Percentiles rank a stretch among this genome's conserved stretches.
These are phyloP conservation scores for Mycena indigotica DNA, from an alignment of 768 basidiomycete genomes.

Conservation along the genomic window DNA sequence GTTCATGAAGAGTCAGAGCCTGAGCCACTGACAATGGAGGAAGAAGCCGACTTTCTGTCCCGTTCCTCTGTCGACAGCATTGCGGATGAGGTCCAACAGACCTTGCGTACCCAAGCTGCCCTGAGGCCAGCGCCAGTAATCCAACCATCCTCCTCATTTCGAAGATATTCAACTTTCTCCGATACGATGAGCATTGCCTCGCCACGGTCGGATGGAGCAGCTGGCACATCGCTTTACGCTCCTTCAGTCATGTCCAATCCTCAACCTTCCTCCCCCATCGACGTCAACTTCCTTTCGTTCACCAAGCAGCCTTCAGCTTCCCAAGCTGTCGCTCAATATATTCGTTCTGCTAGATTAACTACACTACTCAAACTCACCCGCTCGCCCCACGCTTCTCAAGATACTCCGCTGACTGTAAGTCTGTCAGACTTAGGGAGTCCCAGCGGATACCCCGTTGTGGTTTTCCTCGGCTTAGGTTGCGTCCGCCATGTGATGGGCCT, in stretches of 20 bases:
- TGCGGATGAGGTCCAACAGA: slow-evolving; percentile 77
- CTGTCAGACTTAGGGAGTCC: slow-evolving; percentile 90
- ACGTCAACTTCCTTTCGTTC: slow-evolving; percentile 43
- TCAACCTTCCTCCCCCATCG: slow-evolving; percentile 51
- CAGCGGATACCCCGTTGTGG: slow-evolving; percentile 83
- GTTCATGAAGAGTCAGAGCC: slow-evolving; percentile 59
- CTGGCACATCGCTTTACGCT: slow-evolving; percentile 52
- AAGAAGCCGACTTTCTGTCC: slow-evolving; percentile 66
- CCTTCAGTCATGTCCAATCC: slow-evolving; percentile 51
- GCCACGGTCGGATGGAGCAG: slow-evolving; percentile 57
- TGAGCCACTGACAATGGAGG: slow-evolving; percentile 50
- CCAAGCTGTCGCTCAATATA: slow-evolving; percentile 81
- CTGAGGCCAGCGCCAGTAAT: slow-evolving; percentile 36
- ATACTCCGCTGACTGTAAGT: slow-evolving; percentile 79
- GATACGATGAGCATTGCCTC: slow-evolving; percentile 58
- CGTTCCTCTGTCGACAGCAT: slow-evolving; percentile 90
- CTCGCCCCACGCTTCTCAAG: slow-evolving; percentile 75
- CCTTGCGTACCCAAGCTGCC: slow-evolving; percentile 61
- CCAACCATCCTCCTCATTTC: slow-evolving; percentile 43
- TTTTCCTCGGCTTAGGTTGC: slow-evolving; percentile 92
- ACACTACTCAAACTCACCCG: slow-evolving; percentile 78
- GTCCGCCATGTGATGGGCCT: slow-evolving; percentile 94
- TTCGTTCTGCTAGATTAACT: slow-evolving; percentile 85
- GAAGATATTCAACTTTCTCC: slow-evolving; percentile 56
- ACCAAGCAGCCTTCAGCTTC: slow-evolving; percentile 51